A percentile compares a stretch with the other conserved stretches of the same genome.
These are phyloP conservation scores for Phytopythium sindhum DNA, from an alignment of 352 stramenopile genomes.

Conservation along the genomic window DNA sequence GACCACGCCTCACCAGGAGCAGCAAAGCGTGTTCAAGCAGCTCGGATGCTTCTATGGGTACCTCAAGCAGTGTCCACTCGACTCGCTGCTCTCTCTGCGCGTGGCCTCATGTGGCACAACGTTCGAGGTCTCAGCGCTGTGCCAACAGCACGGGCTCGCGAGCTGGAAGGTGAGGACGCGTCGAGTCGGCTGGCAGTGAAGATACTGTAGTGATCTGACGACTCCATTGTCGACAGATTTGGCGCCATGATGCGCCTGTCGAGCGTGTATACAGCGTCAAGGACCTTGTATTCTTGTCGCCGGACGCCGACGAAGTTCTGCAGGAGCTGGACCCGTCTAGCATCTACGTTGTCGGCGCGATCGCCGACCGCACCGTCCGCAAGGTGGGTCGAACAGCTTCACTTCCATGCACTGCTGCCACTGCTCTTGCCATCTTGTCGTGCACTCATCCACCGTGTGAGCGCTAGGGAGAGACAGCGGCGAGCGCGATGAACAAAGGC, in stretches of 20 bases:
- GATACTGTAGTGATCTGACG: background rate
- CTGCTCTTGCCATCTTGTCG: background rate
- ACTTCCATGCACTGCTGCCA: background rate
- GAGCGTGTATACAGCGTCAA: slow-evolving; percentile 43
- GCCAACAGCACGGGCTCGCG: slow-evolving; percentile 32
- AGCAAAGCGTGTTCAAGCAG: slow-evolving; percentile 80
- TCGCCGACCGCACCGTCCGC: slow-evolving; percentile 82
- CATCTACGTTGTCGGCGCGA: slow-evolving; percentile 81
- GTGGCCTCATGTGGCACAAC: slow-evolving; percentile 39
- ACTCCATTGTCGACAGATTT: slow-evolving; percentile 15
- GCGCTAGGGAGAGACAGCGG: slow-evolving; percentile 37
- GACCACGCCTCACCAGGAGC: slow-evolving; percentile 32
- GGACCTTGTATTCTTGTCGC: slow-evolving; percentile 78
- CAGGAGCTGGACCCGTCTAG: slow-evolving; percentile 33
- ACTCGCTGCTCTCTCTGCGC: slow-evolving; percentile 55
- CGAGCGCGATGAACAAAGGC: slow-evolving; percentile 27
- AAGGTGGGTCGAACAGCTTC: slow-evolving; percentile 27
- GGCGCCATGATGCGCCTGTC: slow-evolving; percentile 40
- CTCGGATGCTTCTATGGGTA: slow-evolving; percentile 73
- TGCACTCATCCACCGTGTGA: background rate
- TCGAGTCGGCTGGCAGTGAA: background rate
- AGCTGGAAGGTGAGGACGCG: slow-evolving; percentile 63
- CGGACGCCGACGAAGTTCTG: slow-evolving; percentile 74
- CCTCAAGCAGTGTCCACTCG: slow-evolving; percentile 65
- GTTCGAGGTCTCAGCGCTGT: slow-evolving; percentile 27